These are phyloP conservation scores for Claviceps fusiformis DNA, from an alignment of 2,329 filamentous ascomycete species.

Conservation along the genomic window DNA sequence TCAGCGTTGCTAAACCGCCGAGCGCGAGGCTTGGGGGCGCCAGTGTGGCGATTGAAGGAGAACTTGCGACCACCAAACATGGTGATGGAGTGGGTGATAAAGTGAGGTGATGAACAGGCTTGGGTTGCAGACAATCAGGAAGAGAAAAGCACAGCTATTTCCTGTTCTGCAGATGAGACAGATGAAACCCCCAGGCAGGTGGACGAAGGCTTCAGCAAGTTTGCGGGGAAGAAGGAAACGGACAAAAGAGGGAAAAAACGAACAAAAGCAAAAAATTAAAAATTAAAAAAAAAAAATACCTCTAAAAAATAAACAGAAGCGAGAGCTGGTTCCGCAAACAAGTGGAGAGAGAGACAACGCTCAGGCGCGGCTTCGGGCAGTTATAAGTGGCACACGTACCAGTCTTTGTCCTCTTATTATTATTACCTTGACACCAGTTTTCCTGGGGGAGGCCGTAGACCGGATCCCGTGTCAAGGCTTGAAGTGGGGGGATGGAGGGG, in stretches of 20 bases:
- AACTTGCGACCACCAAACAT: slow-evolving; percentile 49
- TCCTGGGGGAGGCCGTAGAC: background rate
- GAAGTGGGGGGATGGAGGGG: slow-evolving; percentile 1
- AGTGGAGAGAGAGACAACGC: background rate
- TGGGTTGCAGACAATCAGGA: too few relatives aligned
- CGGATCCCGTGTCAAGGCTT: slow-evolving; percentile 1
- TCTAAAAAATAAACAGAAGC: background rate
- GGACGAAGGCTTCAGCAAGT: background rate
- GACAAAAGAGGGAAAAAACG: background rate
- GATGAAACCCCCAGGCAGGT: background rate
- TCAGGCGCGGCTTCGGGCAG: slow-evolving; percentile 1
- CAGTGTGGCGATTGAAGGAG: slow-evolving; percentile 53
- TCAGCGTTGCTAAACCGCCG: slow-evolving; percentile 47
- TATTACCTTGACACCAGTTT: background rate
- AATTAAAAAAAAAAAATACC: background rate
- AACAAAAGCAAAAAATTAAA: background rate
- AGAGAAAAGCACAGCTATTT: background rate
- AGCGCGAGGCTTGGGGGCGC: slow-evolving; percentile 38
- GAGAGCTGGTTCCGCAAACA: background rate
- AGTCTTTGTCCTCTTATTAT: background rate
- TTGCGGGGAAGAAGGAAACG: background rate
- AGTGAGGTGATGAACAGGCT: background rate
- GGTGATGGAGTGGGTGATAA: slow-evolving; percentile 12
- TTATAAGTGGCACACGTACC: slow-evolving; percentile 1
- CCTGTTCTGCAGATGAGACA: background rate